Conservation (phyloP, 2,329 filamentous ascomycete species). For the Grosmannia serpens region DNA sequence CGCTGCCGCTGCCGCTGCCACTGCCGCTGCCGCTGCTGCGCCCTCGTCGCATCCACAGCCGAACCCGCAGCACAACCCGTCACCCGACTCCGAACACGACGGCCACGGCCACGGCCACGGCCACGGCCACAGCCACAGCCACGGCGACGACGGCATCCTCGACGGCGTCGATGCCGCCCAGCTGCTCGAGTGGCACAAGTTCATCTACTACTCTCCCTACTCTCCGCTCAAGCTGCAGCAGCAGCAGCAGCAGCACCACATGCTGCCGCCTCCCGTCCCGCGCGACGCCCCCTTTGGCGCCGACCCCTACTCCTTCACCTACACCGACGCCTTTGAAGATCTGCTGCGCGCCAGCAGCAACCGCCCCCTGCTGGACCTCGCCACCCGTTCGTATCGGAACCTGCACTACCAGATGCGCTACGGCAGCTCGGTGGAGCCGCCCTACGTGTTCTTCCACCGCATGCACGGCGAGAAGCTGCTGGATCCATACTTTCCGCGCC, state of each 20-base stretch:
- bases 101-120: not conserved
- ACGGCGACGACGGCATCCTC: slow-evolving; percentile 5
- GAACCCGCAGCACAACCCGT: not conserved
- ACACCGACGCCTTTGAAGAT: slow-evolving; percentile 47
- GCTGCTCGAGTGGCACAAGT: slow-evolving; percentile 20
- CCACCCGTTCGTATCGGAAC: slow-evolving; percentile 21
- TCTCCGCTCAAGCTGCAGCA: slow-evolving; percentile 31
- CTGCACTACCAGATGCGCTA: slow-evolving; percentile 11
- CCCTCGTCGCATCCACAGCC: not conserved
- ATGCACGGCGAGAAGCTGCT: slow-evolving; percentile 24
- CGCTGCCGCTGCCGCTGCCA: not conserved
- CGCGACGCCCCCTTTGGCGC: slow-evolving; percentile 27
- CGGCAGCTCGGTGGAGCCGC: slow-evolving; percentile 23
- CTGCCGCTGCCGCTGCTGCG: not conserved
- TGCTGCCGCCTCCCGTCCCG: slow-evolving; percentile 35
- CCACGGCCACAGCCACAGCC: not conserved
- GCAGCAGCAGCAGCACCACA: slow-evolving; percentile 10
- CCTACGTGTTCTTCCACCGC: slow-evolving; percentile 29
- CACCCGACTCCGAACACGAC: not conserved
- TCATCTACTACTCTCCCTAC: slow-evolving; percentile 28
- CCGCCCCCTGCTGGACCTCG: slow-evolving; percentile 28
- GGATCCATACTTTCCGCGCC: slow-evolving; percentile 19
- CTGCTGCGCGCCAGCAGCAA: slow-evolving; percentile 36
- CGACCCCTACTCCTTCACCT: slow-evolving; percentile 33
- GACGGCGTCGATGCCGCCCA: slow-evolving; percentile 11